phyloP scores from a whole-genome alignment of 108 stramenopile species.

The Cyclotella baltica region DNA sequence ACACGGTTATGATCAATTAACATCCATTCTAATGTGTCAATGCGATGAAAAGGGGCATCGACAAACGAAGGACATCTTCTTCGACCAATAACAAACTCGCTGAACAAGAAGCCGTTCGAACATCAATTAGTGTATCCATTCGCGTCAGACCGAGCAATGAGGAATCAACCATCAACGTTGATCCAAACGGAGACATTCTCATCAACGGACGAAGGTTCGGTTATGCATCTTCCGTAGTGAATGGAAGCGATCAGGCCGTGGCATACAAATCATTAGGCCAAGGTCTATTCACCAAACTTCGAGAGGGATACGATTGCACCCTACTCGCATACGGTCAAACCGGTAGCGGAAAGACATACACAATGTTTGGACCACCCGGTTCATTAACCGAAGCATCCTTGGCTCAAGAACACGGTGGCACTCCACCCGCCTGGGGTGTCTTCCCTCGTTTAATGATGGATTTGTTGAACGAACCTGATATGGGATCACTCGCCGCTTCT shows the following conservation, averaged over 20 bases:
- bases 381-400: constrained; percentile 1
- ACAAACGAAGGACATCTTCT: no score
- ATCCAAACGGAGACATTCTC: background rate
- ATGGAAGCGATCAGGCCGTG: background rate
- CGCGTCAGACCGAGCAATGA: background rate
- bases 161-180: background rate
- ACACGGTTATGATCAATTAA: no score
- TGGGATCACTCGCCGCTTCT: background rate
- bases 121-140: background rate
- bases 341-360: constrained; percentile 70
- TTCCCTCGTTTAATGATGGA: constrained; percentile 3
- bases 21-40: no score
- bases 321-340: constrained; percentile 75
- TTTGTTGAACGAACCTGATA: background rate
- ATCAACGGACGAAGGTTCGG: background rate
- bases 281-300: background rate
- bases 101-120: no score
- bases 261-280: background rate
- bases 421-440: constrained; percentile 1
- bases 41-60: no score
- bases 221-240: background rate
- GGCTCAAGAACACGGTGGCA: background rate
- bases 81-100: no score
- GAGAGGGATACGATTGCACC: constrained; percentile 4
- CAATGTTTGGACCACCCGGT: constrained; percentile 58